Conservation (phyloP, 371 early-diverging fungal species). For the Mortierella sp. region DNA sequence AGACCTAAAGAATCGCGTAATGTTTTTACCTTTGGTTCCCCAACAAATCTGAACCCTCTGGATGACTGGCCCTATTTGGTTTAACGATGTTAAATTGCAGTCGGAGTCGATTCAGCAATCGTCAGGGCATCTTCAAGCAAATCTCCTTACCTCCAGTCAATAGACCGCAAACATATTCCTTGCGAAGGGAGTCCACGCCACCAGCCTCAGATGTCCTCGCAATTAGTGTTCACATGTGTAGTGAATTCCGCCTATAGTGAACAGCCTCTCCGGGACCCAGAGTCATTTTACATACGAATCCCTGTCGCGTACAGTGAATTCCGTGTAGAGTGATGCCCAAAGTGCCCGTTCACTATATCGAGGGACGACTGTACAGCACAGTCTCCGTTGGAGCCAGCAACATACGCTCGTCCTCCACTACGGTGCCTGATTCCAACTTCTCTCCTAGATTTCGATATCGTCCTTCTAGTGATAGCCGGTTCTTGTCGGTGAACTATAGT, state of each 20-base stretch:
- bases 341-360: too few relatives aligned
- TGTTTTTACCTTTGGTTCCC: slow-evolving; percentile 16
- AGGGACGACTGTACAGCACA: too few relatives aligned
- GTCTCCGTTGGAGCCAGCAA: slow-evolving; percentile 7
- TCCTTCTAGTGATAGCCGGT: slow-evolving; percentile 27
- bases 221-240: too few relatives aligned
- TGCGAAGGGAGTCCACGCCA: slow-evolving; percentile 18
- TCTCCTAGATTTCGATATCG: slow-evolving; percentile 27
- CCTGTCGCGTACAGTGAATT: too few relatives aligned
- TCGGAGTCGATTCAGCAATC: slow-evolving; percentile 9
- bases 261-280: too few relatives aligned
- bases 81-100: slow-evolving; percentile 14
- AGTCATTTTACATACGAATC: too few relatives aligned
- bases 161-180: slow-evolving; percentile 16
- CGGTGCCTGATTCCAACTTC: slow-evolving; percentile 18
- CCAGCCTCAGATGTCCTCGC: slow-evolving; percentile 21
- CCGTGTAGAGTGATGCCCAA: too few relatives aligned
- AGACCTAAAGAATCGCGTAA: slow-evolving; percentile 18
- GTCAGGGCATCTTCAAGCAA: neutral
- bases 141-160: slow-evolving; percentile 25
- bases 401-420: slow-evolving; percentile 16
- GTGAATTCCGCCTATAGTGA: too few relatives aligned
- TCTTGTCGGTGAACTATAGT: slow-evolving; percentile 29
- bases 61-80: slow-evolving; percentile 19
- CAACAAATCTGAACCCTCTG: slow-evolving; percentile 23